Conservation (phyloP, 768 basidiomycete genomes). For the Lactarius sp. region DNA sequence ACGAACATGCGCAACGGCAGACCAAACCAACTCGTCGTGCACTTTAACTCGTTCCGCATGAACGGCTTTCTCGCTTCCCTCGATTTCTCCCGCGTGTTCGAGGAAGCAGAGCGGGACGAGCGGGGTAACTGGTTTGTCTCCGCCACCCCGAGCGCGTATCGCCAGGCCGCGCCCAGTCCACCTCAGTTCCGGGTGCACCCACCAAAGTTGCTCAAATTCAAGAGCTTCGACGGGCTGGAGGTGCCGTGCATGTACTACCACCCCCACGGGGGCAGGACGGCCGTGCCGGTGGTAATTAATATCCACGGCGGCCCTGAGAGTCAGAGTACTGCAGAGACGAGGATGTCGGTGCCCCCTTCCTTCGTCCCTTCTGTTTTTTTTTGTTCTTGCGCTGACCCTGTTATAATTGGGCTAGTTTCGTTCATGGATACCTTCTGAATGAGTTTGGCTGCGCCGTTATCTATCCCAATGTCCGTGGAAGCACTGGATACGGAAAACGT, state of each 20-base stretch:
- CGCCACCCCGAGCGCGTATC: conserved; percentile 31
- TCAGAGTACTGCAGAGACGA: conserved; percentile 35
- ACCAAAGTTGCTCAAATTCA: conserved; percentile 36
- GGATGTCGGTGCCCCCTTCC: conserved; percentile 29
- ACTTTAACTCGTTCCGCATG: conserved; percentile 33
- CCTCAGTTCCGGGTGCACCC: conserved; percentile 30
- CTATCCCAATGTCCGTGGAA: conserved; percentile 42
- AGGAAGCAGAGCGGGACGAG: conserved; percentile 25
- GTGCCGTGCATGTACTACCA: conserved; percentile 42
- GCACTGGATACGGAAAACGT: conserved; percentile 39
- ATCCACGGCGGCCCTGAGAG: conserved; percentile 41
- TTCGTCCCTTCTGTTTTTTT: not conserved
- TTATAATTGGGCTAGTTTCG: conserved; percentile 19
- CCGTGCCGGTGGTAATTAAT: conserved; percentile 34
- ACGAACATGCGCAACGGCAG: conserved; percentile 34
- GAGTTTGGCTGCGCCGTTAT: conserved; percentile 39
- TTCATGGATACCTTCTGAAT: conserved; percentile 40
- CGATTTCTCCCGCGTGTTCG: conserved; percentile 30
- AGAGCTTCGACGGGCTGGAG: conserved; percentile 40
- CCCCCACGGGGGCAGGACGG: conserved; percentile 30
- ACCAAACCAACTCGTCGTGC: conserved; percentile 34
- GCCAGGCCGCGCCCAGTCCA: conserved; percentile 34
- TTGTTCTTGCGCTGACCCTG: not conserved
- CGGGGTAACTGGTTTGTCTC: conserved; percentile 31
- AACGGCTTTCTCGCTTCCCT: conserved; percentile 32